Base-by-base conservation (phyloP, 345 rosid genomes). In the Gossypium rotundifolium region DNA sequence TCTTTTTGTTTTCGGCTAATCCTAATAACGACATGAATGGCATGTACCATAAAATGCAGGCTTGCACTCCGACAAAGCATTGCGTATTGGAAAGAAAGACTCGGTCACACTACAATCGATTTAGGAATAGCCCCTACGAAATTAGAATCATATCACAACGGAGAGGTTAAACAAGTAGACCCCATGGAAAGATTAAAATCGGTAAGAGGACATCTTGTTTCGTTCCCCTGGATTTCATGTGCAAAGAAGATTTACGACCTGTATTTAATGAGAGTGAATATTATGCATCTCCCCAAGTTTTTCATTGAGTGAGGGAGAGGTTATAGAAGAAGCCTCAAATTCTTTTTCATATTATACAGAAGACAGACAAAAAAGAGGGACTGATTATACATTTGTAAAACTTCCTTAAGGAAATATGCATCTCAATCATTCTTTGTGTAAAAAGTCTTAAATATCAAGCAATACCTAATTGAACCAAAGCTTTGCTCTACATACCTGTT, bases 141-240 rank as follows among this genome's bases (percentile, higher is more conserved):
- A 78, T 86, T 95, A 33, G 98, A 91, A 76, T 84, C 93, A 9
- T 83, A 87, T 64, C 84, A 78, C 57, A 87, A 88, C 22, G 97
- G 97, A 57, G 94, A 87, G 71, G 67, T 89, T 14, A 84, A 74
- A 59, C 81, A 79, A 73, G 82, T 78, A 0, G 87, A 91, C 72
- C 92, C 97, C 2, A 48, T 87, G 87, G 97, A 86, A 69, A 87
- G 96, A 84, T 79, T 95, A 64, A 77, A 76, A 74, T 72, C 92
- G 1, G 78, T 93, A 9, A 82, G 81, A 18, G 99, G 98, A 71
- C 97, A 95, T 75, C 98, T 95, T 13, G 99, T 95, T 83, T 88
- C 96, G 11, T 91, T 88, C 83, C 99, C 98, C 11, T 95, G 86
- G 98, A 91, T 76, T 95, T 95, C 84, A 90, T 93, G 99, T 81